Conservation (phyloP, 495 filamentous ascomycete species). For the Neurospora pannonica region DNA sequence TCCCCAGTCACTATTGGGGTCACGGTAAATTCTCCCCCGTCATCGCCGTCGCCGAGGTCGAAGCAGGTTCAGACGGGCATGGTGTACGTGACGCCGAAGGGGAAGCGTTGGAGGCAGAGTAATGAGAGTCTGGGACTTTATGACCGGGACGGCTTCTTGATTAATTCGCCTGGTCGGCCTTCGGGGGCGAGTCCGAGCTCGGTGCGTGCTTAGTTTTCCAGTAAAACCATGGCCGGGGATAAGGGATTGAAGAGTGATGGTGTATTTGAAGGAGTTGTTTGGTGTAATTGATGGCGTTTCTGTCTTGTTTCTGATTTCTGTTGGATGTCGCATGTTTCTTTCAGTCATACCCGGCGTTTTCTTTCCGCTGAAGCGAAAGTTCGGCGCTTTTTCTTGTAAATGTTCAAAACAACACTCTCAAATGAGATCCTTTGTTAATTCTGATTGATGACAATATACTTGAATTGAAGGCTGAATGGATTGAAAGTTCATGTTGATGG, state of each 20-base stretch:
- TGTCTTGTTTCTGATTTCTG: not conserved
- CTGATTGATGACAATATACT: not conserved
- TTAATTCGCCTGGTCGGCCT: conserved; percentile 5
- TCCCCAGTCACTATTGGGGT: not conserved
- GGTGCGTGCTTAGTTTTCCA: not conserved
- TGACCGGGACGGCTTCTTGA: conserved; percentile 15
- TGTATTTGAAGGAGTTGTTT: not conserved
- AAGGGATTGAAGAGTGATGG: not conserved
- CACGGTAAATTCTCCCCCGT: not conserved
- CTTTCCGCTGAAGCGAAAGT: not conserved
- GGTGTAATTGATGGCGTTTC: not conserved
- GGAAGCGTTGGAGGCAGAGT: not conserved
- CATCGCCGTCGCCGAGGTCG: not conserved
- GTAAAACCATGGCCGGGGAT: too few species aligned
- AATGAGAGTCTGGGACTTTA: conserved; percentile 14
- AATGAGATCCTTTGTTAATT: not conserved
- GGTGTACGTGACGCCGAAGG: not conserved
- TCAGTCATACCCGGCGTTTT: not conserved
- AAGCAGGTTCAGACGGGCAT: not conserved
- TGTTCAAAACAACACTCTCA: not conserved
- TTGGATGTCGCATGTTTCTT: not conserved
- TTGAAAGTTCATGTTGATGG: too few species aligned
- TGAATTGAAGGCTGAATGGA: not conserved
- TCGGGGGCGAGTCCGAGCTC: not conserved
- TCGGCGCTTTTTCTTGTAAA: not conserved